Evolutionary conservation across 1,139 yeast species (phyloP), one percentile per base, ranked within the genome.

Genomic region (Suhomyces panamericanus): DNA sequence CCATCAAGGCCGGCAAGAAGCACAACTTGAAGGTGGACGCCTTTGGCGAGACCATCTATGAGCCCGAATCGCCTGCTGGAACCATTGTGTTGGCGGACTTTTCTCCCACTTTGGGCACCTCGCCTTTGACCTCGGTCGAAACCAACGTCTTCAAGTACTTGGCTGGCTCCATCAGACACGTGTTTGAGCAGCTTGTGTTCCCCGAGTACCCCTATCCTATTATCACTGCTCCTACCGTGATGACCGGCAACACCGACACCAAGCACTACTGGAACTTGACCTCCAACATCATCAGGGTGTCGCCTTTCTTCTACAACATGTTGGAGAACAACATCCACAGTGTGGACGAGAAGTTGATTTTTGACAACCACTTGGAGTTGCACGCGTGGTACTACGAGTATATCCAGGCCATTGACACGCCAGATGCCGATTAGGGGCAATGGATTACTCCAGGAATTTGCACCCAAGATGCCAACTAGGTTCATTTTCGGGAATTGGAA

Each of bases 191-290:
- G 38, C 59, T 70, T 52, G 71, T 70, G 4, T 63, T 59, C 54
- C 65, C 70, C 9, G 63, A 68, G 30, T 46, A 64, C 28, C 59
- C 58, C 11, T 60, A 70, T 34, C 71, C 80, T 22, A 66, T 83
- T 28, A 70, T 85, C 42, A 69, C 81, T 17, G 69, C 90, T 2
- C 95, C 96, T 10, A 70, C 79, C 15, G 59, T 87, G 41, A 78
- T 86, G 80, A 75, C 87, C 6, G 96, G 87, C 28, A 89, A 88
- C 64, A 89, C 96, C 2, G 96, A 89, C 61, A 88, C 96, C 8
- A 78, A 80, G 59, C 78, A 80, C 60, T 88, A 86, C 67, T 87
- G 95, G 91, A 65, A 72, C 41, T 71, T 89, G 59, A 78, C 90
- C n/a, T 70, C 73, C 44, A 80, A 86, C 60, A 87, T 90, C 48